Evolutionary conservation across 1,139 yeast genomes (phyloP), one percentile per base, ranked within the genome.

Genomic region (Geotrichum cucujoidarum): DNA sequence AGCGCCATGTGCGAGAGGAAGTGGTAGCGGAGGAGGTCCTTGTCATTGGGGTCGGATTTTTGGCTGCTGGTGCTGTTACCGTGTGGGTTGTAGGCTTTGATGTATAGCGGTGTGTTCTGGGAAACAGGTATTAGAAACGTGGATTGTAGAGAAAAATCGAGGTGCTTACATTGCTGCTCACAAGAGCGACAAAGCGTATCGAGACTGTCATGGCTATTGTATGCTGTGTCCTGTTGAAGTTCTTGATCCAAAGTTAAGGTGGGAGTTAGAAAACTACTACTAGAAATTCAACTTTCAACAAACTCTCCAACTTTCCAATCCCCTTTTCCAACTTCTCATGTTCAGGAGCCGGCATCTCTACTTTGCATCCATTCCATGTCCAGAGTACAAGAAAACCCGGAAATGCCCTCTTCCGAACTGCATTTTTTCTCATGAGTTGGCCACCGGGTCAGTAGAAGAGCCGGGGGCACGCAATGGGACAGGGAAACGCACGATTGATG

Each of bases 1-100:
- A 70, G 60, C 4, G 74, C 65, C 71, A 70, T 69, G 52, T 70
- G 72, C 5, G 73, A 69, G 10, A 70, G 59, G 48, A 69, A 68
- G 47, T 69, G 69, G 55, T 62, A 66, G 40, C 65, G 59, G 18
- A 63, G 53, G 3, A 57, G 51, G 18, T 55, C 56, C n/a, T 48
- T 51, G 5, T 55, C 52, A 11, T 45, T 40, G 31, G 46, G 53
- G n/a, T 51, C 55, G 3, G 47, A 22, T 21, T 45, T 40, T 21
- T 39, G 43, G 1, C 25, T 35, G 18, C 45, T 46, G 17, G 17
- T 29, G 22, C 44, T 48, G 18, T 34, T 33, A 20, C 38, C 33
- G 10, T 24, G 16, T 4, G 29, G 45, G 34, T 56, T 57, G 34
- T 56, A 60, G 10, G 60, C 46, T 40, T 51, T 52, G 34, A 64